Base-by-base conservation (phyloP, 257 asterid species). In the Penstemon newberryi region DNA sequence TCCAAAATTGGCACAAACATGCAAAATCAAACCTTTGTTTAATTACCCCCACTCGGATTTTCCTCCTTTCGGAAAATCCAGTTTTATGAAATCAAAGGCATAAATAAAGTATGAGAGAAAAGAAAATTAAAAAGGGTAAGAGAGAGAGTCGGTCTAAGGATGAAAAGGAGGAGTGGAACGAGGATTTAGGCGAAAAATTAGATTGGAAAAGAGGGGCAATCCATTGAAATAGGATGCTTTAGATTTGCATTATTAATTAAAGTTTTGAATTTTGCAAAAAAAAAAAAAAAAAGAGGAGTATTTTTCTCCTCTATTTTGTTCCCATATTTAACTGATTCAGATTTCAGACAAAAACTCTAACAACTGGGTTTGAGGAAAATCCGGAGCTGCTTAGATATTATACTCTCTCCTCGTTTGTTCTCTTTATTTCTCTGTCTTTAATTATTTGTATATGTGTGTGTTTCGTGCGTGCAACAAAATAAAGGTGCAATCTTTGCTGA, bases 101-200 rank as follows among this genome's bases (percentile, higher is more conserved):
- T 60, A 73, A 69, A 60, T 44, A 37, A 56, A 72, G 69, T 49
- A 47, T 59, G 41, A 36, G 60, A 72, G 12, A 56, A 60, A 60
- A 36, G 65, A 44, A 5, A 43, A 41, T 7, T 44, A 68, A 50
- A 50, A 33, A 63, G 63, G 60, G 63, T 37, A 62, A 46, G 78
- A 63, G 70, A 53, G 63, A 77, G 83, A 81, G 82, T 56, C 77
- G 77, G 84, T 85, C 75, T 69, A 72, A 71, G 65, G 65, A 74
- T 18, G 66, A 68, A 65, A 71, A 79, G 65, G 70, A 77, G 61
- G 78, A 69, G 78, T 74, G 72, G 75, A 79, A 81, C 87, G 83
- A 78, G 75, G 83, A 80, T 76, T 78, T 78, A 67, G 87, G 89
- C 85, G 80, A 81, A 57, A 73, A 81, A 78, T 80, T 83, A 76